Evolutionary conservation across 352 stramenopile species (phyloP).

Genomic region (Pythium biforme): DNA sequence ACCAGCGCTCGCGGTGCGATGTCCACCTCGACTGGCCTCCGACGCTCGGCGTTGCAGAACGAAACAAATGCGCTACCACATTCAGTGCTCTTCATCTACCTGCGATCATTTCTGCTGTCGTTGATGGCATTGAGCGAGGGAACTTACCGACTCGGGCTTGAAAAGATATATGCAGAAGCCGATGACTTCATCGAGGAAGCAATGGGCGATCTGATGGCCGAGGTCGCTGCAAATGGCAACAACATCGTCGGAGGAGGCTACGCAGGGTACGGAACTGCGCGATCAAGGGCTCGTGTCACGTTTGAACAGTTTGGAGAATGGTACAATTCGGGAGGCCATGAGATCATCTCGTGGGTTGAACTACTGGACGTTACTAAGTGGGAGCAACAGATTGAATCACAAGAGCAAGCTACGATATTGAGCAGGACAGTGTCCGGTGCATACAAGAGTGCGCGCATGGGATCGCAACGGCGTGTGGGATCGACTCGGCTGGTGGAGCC

Average conservation of each 20-base stretch:
- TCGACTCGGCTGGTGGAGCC: constrained; percentile 43
- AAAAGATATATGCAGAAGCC: constrained; percentile 85
- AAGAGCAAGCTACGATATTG: constrained; percentile 42
- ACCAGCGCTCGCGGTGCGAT: constrained; percentile 47
- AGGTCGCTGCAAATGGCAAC: constrained; percentile 63
- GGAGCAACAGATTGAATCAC: constrained; percentile 75
- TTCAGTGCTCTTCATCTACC: constrained; percentile 83
- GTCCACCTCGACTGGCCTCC: constrained; percentile 35
- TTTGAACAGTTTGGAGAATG: constrained; percentile 91
- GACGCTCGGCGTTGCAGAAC: constrained; percentile 36
- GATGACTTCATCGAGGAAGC: constrained; percentile 87
- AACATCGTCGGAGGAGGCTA: constrained; percentile 33
- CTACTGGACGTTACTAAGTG: constrained; percentile 82
- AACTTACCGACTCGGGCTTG: constrained; percentile 76
- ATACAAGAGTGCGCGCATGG: constrained; percentile 28
- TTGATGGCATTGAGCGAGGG: constrained; percentile 86
- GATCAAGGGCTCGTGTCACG: constrained; percentile 69
- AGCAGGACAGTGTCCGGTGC: constrained; percentile 24
- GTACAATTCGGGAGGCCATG: constrained; percentile 84
- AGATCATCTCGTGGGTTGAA: constrained; percentile 86
- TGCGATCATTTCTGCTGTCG: constrained; percentile 79
- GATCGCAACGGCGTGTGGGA: constrained; percentile 53
- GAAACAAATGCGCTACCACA: constrained; percentile 69
- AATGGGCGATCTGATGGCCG: constrained; percentile 83
- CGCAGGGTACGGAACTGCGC: constrained; percentile 61